These are phyloP conservation scores for Umbelopsis vinacea DNA, from an alignment of 192 early-diverging fungal species.

Conservation along the genomic window DNA sequence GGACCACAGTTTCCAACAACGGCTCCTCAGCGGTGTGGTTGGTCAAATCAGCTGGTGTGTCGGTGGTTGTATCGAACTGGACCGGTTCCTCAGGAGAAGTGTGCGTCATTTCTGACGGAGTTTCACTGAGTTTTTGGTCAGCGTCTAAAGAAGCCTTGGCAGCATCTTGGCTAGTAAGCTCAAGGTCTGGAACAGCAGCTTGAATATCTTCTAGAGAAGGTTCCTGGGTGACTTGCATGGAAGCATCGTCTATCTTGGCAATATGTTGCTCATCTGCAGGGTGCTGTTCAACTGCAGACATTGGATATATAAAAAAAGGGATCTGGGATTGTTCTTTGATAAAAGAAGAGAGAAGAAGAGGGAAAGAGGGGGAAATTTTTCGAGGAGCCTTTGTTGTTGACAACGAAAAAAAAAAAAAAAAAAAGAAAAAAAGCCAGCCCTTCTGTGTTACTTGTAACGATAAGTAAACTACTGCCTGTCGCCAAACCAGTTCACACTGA, in stretches of 20 bases:
- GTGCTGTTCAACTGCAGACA: conserved; percentile 16
- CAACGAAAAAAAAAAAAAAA: neutral
- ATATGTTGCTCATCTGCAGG: conserved; percentile 2
- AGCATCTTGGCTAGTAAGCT: conserved; percentile 3
- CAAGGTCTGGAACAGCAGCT: conserved; percentile 2
- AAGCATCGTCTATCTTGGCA: neutral
- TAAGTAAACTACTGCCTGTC: too few relatives aligned
- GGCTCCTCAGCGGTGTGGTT: neutral
- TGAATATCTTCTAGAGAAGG: neutral
- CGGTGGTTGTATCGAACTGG: conserved; percentile 20
- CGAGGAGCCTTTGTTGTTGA: conserved; percentile 14
- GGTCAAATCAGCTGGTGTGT: neutral
- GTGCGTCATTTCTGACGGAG: conserved; percentile 17
- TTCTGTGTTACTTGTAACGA: neutral
- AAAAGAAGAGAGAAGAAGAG: neutral
- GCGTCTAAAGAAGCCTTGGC: neutral
- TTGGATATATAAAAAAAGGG: neutral
- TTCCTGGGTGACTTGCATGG: neutral
- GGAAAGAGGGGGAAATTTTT: conserved; percentile 1
- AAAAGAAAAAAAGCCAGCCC: neutral
- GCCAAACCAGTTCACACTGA: neutral
- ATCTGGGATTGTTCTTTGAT: neutral
- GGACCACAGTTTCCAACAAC: conserved; percentile 5
- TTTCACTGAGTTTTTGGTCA: conserved; percentile 1
- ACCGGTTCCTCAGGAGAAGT: neutral